Conservation (phyloP, 2,329 filamentous ascomycete species). For the Fusarium haematococcum region DNA sequence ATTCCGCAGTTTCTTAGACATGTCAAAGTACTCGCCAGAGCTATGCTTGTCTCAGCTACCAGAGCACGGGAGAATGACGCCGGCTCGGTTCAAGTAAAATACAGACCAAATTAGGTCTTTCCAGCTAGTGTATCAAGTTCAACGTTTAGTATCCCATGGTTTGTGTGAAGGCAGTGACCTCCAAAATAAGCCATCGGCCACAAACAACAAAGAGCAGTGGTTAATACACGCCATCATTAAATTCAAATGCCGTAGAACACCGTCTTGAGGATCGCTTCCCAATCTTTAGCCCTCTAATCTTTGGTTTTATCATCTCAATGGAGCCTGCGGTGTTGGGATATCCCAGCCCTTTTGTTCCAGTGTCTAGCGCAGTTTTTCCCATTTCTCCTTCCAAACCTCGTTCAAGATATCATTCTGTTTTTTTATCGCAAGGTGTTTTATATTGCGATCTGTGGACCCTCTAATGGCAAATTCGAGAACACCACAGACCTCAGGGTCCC, state of each 20-base stretch:
- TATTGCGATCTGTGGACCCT: background rate
- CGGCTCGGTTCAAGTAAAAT: background rate
- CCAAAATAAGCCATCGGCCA: background rate
- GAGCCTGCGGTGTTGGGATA: background rate
- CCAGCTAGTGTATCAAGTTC: background rate
- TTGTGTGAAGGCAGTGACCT: background rate
- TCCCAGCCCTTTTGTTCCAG: background rate
- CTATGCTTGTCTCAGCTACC: background rate
- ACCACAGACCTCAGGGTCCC: background rate
- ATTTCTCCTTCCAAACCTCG: background rate
- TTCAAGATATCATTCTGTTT: background rate
- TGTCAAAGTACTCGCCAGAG: background rate
- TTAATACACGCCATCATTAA: background rate
- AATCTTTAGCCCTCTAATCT: background rate
- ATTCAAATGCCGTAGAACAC: background rate
- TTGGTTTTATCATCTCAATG: background rate
- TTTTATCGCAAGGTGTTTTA: background rate
- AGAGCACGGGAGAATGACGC: background rate
- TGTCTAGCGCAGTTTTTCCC: background rate
- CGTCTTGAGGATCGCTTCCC: fast-evolving
- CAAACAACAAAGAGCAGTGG: background rate
- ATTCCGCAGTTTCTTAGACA: background rate
- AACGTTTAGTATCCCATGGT: background rate
- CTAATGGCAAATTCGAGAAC: background rate
- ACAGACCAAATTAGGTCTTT: background rate